These are phyloP conservation scores for Pichia pseudocactophila DNA, from an alignment of 805 yeast species.

Conservation along the genomic window DNA sequence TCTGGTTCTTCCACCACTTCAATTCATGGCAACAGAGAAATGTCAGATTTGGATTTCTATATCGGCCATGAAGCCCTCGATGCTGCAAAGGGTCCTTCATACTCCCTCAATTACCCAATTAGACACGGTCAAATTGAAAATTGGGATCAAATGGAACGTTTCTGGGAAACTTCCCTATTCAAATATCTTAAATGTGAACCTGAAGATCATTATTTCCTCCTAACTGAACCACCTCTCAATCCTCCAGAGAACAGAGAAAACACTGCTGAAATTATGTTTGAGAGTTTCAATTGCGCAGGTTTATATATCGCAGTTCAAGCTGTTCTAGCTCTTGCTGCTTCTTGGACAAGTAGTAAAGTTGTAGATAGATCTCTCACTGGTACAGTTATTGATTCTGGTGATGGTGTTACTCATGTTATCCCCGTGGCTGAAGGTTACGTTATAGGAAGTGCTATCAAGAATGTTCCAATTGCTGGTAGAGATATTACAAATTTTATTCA, in stretches of 20 bases:
- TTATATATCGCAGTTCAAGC: constrained; percentile 98
- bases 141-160: constrained; percentile 99
- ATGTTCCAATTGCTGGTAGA: constrained; percentile 97
- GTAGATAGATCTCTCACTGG: constrained; percentile 94
- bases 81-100: constrained; percentile 86
- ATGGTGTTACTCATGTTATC: constrained; percentile 97
- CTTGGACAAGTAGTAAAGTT: constrained; percentile 96
- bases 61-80: constrained; percentile 93
- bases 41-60: constrained; percentile 87
- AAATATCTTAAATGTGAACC: constrained; percentile 97
- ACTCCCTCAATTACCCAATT: constrained; percentile 84
- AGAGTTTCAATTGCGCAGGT: constrained; percentile 97
- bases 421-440: constrained; percentile 99
- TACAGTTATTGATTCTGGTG: constrained; percentile 97
- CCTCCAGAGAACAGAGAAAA: constrained; percentile 99
- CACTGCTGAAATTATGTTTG: constrained; percentile 98
- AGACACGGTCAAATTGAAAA: constrained; percentile 97
- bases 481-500: constrained; percentile 94
- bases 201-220: constrained; percentile 90
- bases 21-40: constrained; percentile 55
- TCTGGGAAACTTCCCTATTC: constrained; percentile 96
- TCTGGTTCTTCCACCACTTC: constrained; percentile 1
- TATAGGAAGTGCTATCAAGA: constrained; percentile 93
- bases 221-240: constrained; percentile 97
- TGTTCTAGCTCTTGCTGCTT: constrained; percentile 94